These are phyloP conservation scores for Tuber magnatum DNA, from an alignment of 495 filamentous ascomycete genomes.

Conservation along the genomic window DNA sequence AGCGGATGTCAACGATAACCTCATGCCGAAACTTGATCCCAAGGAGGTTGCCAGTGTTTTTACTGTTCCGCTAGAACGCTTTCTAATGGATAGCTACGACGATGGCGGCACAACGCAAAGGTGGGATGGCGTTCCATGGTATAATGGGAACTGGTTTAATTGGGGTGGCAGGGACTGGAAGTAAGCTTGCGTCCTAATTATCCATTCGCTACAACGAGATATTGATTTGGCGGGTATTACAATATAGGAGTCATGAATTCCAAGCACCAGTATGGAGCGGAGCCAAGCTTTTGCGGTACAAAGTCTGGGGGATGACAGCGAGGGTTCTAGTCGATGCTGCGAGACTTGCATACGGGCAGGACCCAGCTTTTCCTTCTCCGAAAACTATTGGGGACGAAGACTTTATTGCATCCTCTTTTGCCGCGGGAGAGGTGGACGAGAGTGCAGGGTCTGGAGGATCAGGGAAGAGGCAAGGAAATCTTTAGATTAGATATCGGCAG, in stretches of 20 bases:
- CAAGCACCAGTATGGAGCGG: constrained; percentile 62
- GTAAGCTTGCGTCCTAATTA: constrained; percentile 6
- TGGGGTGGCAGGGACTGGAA: constrained; percentile 58
- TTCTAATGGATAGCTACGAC: constrained; percentile 43
- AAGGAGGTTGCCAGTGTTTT: constrained; percentile 89
- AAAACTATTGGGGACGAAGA: constrained; percentile 71
- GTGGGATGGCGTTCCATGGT: constrained; percentile 50
- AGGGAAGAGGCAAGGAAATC: not conserved
- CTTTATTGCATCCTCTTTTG: constrained; percentile 57
- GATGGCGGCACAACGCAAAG: constrained; percentile 42
- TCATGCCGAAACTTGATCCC: constrained; percentile 73
- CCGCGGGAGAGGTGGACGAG: constrained; percentile 55
- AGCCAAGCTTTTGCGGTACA: constrained; percentile 52
- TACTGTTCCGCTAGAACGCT: constrained; percentile 70
- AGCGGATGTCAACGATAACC: constrained; percentile 56
- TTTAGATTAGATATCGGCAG: not conserved
- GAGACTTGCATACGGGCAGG: constrained; percentile 67
- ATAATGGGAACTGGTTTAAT: constrained; percentile 58
- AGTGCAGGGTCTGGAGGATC: not conserved
- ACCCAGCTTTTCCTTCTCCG: constrained; percentile 67
- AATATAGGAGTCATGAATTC: constrained; percentile 72
- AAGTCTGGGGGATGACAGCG: constrained; percentile 89
- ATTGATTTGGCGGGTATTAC: constrained; percentile 5
- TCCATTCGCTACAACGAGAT: not conserved
- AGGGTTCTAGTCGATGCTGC: constrained; percentile 80